Evolutionary conservation across 2,329 filamentous ascomycete genomes (phyloP).

Genomic region (Xylariaceae sp.): DNA sequence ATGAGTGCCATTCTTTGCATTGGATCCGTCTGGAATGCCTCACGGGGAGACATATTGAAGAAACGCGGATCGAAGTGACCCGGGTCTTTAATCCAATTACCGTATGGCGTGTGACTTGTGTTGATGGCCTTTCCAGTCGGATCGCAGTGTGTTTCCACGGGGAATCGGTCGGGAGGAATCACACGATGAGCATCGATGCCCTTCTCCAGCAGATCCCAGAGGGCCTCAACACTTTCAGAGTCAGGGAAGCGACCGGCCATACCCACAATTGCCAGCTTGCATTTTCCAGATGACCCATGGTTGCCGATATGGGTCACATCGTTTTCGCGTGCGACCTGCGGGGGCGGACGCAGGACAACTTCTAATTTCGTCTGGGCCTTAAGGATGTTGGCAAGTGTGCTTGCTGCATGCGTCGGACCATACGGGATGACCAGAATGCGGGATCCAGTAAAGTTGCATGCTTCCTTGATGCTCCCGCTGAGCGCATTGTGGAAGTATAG

Average conservation of each 20-base stretch:
- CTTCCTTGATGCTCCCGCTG: slow-evolving; percentile 42
- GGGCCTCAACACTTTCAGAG: slow-evolving; percentile 62
- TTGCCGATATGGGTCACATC: slow-evolving; percentile 39
- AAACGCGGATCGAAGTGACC: slow-evolving; percentile 76
- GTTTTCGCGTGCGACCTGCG: slow-evolving; percentile 34
- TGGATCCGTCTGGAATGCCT: slow-evolving; percentile 74
- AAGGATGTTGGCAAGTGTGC: slow-evolving; percentile 41
- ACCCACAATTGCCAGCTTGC: slow-evolving; percentile 80
- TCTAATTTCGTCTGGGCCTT: slow-evolving; percentile 39
- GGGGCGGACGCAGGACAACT: slow-evolving; percentile 38
- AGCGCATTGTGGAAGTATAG: slow-evolving; percentile 45
- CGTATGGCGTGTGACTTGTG: slow-evolving; percentile 70
- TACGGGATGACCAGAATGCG: slow-evolving; percentile 45
- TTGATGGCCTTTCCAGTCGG: slow-evolving; percentile 68
- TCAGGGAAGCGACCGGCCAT: slow-evolving; percentile 75
- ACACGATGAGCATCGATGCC: slow-evolving; percentile 68
- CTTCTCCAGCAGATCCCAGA: slow-evolving; percentile 71
- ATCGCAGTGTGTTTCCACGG: slow-evolving; percentile 65
- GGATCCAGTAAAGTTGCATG: slow-evolving; percentile 36
- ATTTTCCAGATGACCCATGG: slow-evolving; percentile 44
- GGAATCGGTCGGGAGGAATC: slow-evolving; percentile 66
- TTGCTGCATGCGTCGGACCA: slow-evolving; percentile 46
- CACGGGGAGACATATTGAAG: slow-evolving; percentile 81
- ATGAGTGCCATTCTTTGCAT: slow-evolving; percentile 72
- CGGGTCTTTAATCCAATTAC: slow-evolving; percentile 69